phyloP scores from a whole-genome alignment of 2,329 filamentous ascomycete genomes.

The Tolypocladium endophyticum region DNA sequence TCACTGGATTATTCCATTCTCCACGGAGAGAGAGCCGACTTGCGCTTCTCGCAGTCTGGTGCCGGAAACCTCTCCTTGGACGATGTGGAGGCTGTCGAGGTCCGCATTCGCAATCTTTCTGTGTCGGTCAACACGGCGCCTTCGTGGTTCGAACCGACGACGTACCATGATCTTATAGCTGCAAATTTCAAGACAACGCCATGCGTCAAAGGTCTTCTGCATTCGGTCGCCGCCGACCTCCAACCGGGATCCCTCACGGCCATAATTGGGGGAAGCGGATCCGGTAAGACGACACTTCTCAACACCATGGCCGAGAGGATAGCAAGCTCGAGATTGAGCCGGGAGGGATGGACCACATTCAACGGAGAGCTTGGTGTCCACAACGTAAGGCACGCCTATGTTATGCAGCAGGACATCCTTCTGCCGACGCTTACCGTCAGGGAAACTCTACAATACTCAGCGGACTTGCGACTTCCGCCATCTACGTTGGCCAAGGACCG shows the following conservation, averaged over 20 bases:
- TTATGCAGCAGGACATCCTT: conserved; percentile 67
- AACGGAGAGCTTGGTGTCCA: conserved; percentile 46
- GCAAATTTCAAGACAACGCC: conserved; percentile 24
- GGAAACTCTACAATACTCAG: conserved; percentile 64
- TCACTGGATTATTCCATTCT: conserved; percentile 11
- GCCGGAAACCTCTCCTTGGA: conserved; percentile 30
- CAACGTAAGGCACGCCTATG: conserved; percentile 53
- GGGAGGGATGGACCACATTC: conserved; percentile 48
- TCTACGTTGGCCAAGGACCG: conserved; percentile 50
- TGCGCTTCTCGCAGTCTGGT: conserved; percentile 18
- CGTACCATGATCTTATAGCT: conserved; percentile 30
- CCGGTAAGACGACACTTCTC: conserved; percentile 61
- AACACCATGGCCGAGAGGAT: conserved; percentile 64
- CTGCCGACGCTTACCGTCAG: conserved; percentile 64
- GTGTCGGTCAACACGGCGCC: conserved; percentile 50
- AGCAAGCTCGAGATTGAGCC: conserved; percentile 38
- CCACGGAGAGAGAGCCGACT: conserved; percentile 4
- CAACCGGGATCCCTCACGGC: conserved; percentile 58
- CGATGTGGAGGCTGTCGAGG: conserved; percentile 44
- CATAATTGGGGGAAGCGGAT: conserved; percentile 65
- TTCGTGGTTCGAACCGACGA: conserved; percentile 36
- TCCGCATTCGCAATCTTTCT: conserved; percentile 41
- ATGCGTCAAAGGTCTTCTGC: conserved; percentile 43
- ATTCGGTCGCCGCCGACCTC: conserved; percentile 54
- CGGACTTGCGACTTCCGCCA: conserved; percentile 58